Evolutionary conservation across 495 filamentous ascomycete species (phyloP).

Genomic region (Tuber calosporum): DNA sequence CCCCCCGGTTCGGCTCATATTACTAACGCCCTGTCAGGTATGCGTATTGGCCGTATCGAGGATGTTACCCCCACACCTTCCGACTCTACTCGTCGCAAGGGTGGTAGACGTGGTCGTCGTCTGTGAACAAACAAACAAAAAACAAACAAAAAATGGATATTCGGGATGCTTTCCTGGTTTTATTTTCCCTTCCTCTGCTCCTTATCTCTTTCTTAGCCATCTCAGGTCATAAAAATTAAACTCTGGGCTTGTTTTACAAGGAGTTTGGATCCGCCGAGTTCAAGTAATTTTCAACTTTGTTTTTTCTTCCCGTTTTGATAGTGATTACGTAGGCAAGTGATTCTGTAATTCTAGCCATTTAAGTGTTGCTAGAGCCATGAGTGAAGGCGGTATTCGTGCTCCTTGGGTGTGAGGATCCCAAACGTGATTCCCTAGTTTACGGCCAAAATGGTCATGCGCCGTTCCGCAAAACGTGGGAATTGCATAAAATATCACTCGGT

Average conservation of each 20-base stretch:
- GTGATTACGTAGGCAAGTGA: background rate
- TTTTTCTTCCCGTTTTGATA: background rate
- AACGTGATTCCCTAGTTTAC: background rate
- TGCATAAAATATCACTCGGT: background rate
- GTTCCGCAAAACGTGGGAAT: background rate
- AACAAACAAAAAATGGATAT: constrained; percentile 14
- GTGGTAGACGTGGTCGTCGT: constrained; percentile 99
- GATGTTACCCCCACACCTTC: constrained; percentile 98
- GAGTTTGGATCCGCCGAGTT: constrained; percentile 18
- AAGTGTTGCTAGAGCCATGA: background rate
- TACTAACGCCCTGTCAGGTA: constrained; percentile 49
- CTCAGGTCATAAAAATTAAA: constrained; percentile 32
- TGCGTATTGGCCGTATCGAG: constrained; percentile 99
- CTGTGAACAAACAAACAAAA: constrained; percentile 51
- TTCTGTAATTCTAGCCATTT: background rate
- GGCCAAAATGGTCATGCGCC: background rate
- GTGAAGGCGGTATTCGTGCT: background rate
- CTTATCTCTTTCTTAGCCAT: constrained; percentile 18
- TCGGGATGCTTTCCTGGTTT: constrained; percentile 13
- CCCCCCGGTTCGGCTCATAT: background rate
- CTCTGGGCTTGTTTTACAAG: constrained; percentile 33
- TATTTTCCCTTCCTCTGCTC: constrained; percentile 13
- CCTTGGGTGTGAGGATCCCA: background rate
- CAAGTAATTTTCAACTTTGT: background rate
- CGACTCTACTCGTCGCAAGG: constrained; percentile 97